Evolutionary conservation across 2,329 filamentous ascomycete genomes (phyloP).

Genomic region (Ophiostoma himal-ulmi): DNA sequence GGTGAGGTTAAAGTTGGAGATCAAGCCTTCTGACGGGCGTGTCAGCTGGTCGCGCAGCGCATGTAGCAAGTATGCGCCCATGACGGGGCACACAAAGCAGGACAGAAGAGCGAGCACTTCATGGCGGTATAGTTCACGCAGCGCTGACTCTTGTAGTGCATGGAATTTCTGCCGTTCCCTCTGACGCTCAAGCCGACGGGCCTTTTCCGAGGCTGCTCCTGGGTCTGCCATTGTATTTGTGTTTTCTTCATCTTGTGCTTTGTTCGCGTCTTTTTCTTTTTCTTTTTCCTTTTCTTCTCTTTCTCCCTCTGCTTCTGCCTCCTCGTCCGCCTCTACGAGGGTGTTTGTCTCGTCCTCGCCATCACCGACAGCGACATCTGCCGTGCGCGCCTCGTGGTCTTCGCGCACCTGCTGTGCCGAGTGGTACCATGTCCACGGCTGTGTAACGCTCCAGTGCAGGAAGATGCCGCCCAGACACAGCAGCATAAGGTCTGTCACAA

Average conservation of each 20-base stretch:
- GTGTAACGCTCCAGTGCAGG: slow-evolving; percentile 83
- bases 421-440: slow-evolving; percentile 82
- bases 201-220: slow-evolving; percentile 18
- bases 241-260: neutral
- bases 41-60: slow-evolving; percentile 74
- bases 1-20: slow-evolving; percentile 88
- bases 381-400: slow-evolving; percentile 40
- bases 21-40: slow-evolving; percentile 74
- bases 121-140: slow-evolving; percentile 64
- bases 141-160: slow-evolving; percentile 34
- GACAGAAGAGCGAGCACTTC: slow-evolving; percentile 68
- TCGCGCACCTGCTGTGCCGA: slow-evolving; percentile 60
- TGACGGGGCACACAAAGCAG: slow-evolving; percentile 71
- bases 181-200: slow-evolving; percentile 16
- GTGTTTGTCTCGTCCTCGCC: slow-evolving; percentile 30
- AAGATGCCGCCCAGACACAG: slow-evolving; percentile 76
- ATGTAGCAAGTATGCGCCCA: slow-evolving; percentile 81
- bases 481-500: slow-evolving; percentile 80
- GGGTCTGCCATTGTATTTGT: neutral
- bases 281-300: neutral
- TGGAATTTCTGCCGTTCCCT: slow-evolving; percentile 28
- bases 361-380: slow-evolving; percentile 35
- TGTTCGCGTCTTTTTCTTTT: neutral
- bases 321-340: neutral
- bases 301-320: slow-evolving; percentile 36